These are phyloP conservation scores for Pulveroboletus ravenelii DNA, from an alignment of 768 basidiomycete species.

Conservation along the genomic window DNA sequence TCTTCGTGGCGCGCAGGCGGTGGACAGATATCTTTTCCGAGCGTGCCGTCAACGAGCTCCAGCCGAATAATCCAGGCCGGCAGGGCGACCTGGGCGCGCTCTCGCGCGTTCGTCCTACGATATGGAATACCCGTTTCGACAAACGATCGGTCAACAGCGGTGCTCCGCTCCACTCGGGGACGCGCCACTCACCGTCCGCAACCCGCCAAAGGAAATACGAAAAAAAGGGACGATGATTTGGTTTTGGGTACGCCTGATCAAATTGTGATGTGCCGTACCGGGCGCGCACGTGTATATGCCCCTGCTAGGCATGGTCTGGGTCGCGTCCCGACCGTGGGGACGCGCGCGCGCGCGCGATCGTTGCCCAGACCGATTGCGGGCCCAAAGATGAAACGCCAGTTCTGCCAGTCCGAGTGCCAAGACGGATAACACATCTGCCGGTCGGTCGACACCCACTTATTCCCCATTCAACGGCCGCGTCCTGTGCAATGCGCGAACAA, in stretches of 20 bases:
- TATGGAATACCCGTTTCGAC: neutral
- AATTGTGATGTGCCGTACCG: neutral
- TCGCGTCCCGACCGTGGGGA: neutral
- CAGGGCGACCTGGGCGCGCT: too few relatives aligned
- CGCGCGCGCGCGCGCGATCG: neutral
- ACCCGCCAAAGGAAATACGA: neutral
- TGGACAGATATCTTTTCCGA: too few relatives aligned
- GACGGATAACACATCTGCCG: too few relatives aligned
- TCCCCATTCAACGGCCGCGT: neutral
- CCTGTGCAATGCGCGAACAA: neutral
- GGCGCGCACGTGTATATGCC: too few relatives aligned
- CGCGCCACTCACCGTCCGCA: neutral
- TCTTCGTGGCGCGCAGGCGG: too few relatives aligned
- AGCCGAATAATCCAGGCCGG: too few relatives aligned
- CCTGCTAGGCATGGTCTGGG: neutral
- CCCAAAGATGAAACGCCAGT: neutral
- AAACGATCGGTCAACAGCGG: neutral
- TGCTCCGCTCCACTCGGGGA: neutral
- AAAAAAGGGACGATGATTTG: neutral
- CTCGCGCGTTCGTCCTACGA: neutral
- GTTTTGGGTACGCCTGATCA: neutral
- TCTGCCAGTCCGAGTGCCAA: neutral
- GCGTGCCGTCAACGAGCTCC: too few relatives aligned
- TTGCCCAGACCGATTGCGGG: neutral
- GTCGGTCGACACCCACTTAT: neutral